These are phyloP conservation scores for Tolypocladium nubicola DNA, from an alignment of 2,329 filamentous ascomycete genomes.

Conservation along the genomic window DNA sequence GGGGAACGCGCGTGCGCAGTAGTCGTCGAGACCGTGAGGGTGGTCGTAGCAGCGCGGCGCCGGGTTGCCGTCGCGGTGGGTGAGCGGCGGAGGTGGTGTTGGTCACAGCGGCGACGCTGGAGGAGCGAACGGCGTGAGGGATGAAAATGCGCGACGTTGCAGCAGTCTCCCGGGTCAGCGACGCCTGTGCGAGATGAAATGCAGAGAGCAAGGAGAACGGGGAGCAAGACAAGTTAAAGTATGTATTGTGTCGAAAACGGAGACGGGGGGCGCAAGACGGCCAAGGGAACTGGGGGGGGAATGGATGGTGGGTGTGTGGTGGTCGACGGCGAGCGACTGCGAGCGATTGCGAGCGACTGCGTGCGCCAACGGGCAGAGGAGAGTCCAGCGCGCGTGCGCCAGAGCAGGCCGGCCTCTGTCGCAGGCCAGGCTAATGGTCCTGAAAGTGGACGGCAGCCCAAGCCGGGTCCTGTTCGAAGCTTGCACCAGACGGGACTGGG, in stretches of 20 bases:
- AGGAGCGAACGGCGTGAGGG: background rate
- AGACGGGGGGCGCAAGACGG: background rate
- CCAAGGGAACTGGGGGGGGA: background rate
- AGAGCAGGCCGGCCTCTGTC: background rate
- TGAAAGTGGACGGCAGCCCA: background rate
- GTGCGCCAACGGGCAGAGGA: background rate
- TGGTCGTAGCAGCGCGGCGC: background rate
- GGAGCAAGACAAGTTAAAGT: background rate
- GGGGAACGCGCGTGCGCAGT: background rate
- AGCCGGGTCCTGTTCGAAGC: constrained; percentile 4
- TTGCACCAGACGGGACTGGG: constrained; percentile 7
- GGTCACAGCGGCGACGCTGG: background rate
- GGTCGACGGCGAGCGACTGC: background rate
- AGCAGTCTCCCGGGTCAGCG: background rate
- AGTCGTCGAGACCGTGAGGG: background rate
- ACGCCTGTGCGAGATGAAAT: background rate
- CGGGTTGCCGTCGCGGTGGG: background rate
- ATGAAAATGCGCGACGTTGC: background rate
- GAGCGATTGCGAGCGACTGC: background rate
- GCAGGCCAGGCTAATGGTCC: background rate
- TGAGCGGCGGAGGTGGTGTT: background rate
- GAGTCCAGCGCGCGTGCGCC: background rate
- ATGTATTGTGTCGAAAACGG: background rate
- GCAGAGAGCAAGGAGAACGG: background rate
- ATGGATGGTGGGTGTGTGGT: background rate